Base-by-base conservation (phyloP, 331 rosid genomes). In the Quercus phellos region DNA sequence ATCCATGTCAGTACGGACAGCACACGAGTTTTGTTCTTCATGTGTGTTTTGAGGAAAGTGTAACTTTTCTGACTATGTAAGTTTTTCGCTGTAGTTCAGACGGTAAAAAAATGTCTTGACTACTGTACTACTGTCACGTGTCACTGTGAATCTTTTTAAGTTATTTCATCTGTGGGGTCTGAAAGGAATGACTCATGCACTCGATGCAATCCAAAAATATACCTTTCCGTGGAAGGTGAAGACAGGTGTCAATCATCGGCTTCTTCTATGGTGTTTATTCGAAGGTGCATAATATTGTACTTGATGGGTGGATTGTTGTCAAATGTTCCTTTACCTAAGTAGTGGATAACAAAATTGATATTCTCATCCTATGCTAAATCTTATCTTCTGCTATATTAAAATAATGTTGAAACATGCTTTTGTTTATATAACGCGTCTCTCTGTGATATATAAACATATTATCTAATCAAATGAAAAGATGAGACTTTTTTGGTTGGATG, bases 51-150 rank as follows among this genome's bases (percentile, higher is more conserved):
- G 1, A n/a, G 5, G 14, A 4, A 73, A 55, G 12, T 32, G n/a
- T 18, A 21, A 18, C 22, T 32, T 34, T 3, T 50, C 46, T 38
- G 46, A 38, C 46, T 2, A 1, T 7, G 3, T 38, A 8, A 8
- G 46, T 38, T 38, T 38, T 38, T 38, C 3, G 3, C 38, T 0
- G 6, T 34, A 0, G 8, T 1, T 5, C 43, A 38, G 43, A 64
- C 26, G 19, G 38, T 26, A 34, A 61, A 66, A 26, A 26, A 66
- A 1, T 38, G 46, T 14, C 6, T 18, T 3, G 6, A n/a, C 2
- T 5, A 46, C 16, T 0, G 10, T 72, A 6, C 16, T 66, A 78
- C 73, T 78, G 85, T 83, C 85, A 64, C 73, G 56, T 74, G 81
- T 78, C 74, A 81, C 59, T 55, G 76, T 70, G 32, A 30, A n/a